A percentile compares a stretch with the other conserved stretches of the same genome.
phyloP scores from a whole-genome alignment of 2,329 filamentous ascomycete genomes.

The Talaromyces rugulosus region DNA sequence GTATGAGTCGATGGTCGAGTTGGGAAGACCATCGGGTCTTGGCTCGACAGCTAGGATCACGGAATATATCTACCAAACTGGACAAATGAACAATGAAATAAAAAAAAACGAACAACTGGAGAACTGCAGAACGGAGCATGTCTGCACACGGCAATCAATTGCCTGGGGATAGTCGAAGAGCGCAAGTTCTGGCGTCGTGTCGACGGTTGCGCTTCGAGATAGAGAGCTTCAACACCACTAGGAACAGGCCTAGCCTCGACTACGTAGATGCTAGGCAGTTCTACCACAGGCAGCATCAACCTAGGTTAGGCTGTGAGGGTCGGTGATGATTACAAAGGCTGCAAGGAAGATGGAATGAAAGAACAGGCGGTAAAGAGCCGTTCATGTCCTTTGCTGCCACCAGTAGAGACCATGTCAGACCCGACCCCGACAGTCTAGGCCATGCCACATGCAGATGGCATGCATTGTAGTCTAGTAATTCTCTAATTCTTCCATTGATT shows the following conservation, averaged over 20 bases:
- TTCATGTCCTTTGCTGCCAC: neutral
- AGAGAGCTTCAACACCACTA: neutral
- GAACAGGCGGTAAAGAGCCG: neutral
- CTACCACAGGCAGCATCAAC: neutral
- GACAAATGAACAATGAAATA: neutral
- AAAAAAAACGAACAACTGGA: neutral
- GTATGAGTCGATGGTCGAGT: neutral
- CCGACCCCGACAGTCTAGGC: no score
- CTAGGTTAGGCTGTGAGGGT: no score
- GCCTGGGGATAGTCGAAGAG: neutral
- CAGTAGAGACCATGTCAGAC: neutral
- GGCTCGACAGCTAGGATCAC: neutral
- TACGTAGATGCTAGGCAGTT: neutral
- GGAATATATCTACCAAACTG: neutral
- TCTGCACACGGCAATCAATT: neutral
- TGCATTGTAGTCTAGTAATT: neutral
- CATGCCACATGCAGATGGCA: neutral
- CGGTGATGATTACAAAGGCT: neutral
- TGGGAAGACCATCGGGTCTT: neutral
- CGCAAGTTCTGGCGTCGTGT: neutral
- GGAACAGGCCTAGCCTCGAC: slow-evolving; percentile 6
- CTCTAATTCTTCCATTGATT: no score
- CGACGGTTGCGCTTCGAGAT: neutral
- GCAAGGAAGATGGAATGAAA: neutral
- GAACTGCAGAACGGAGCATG: neutral